Percentiles rank a stretch among this genome's conserved stretches.
These are phyloP conservation scores for Saturnispora serradocipensis DNA, from an alignment of 805 yeast species.

Conservation along the genomic window DNA sequence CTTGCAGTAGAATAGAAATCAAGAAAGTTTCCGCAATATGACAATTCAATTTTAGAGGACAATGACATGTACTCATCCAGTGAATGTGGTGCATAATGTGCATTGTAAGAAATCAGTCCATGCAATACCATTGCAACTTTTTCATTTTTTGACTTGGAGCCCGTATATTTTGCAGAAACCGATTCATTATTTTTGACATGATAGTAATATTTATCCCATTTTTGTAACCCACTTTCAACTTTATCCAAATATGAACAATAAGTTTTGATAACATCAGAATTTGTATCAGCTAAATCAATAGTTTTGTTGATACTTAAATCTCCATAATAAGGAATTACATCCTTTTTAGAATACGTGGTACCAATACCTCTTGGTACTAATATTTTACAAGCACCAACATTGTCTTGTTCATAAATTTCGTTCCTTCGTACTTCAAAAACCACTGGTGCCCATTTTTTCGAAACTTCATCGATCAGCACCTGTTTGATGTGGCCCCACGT, in stretches of 20 bases:
- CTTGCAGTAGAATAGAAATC: conserved; percentile 36
- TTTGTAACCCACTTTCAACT: conserved; percentile 60
- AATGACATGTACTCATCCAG: conserved; percentile 50
- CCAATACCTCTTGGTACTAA: conserved; percentile 88
- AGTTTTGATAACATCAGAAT: conserved; percentile 37
- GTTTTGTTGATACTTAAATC: conserved; percentile 45
- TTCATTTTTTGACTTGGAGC: conserved; percentile 9
- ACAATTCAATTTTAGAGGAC: conserved; percentile 60
- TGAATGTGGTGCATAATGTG: conserved; percentile 33
- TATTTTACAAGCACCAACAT: conserved; percentile 54
- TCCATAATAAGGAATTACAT: conserved; percentile 85
- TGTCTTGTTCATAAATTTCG: conserved; percentile 23
- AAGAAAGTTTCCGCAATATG: conserved; percentile 36
- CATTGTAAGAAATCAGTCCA: conserved; percentile 38
- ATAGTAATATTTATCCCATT: conserved; percentile 71
- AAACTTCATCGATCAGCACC: conserved; percentile 47
- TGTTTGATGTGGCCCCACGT: conserved; percentile 70
- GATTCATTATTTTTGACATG: conserved; percentile 21
- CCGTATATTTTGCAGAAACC: background rate
- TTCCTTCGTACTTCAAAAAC: conserved; percentile 75
- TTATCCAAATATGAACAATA: conserved; percentile 59
- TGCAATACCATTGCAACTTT: conserved; percentile 12
- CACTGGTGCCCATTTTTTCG: conserved; percentile 88
- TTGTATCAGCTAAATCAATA: background rate
- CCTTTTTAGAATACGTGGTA: conserved; percentile 58